Evolutionary conservation across 352 stramenopile species (phyloP), one percentile per base, ranked within the genome.

Genomic region (Pythium brachiatum): DNA sequence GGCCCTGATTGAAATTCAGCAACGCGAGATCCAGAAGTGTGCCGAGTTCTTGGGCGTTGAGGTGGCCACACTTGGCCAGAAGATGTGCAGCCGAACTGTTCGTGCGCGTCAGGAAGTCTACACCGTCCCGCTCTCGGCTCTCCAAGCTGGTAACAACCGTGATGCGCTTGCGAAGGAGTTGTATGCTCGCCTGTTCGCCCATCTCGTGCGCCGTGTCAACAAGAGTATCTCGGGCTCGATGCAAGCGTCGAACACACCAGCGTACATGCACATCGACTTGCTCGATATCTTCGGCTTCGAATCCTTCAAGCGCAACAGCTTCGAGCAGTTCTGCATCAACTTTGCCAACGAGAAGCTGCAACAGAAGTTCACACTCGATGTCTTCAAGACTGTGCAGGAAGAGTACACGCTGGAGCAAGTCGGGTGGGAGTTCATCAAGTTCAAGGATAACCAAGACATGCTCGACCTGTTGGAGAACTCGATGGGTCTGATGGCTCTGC

Each of bases 201-300:
- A 97, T 78, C 80, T 99, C 11, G 96, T 99, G 50, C 75, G 76
- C 11, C 78, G 81, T 13, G 83, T 95, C 12, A 95, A 95, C 68
- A 74, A 89, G 55, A 93, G 83, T 61, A 92, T 94, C 44, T 88
- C 83, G 16, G 81, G 82, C 16, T 76, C 77, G 3, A 59, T 71
- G 12, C 64, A 62, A 25, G 64, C 69, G 7, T 60, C 62, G 18
- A 79, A 76, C 26, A 34, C 55, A 6, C 76, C 77, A 2, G 73
- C 70, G 11, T 85, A 89, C 57, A 61, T 86, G 57, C 89, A 97
- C 69, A 98, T 99, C 63, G 92, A 97, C 62, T 76, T 99, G 62
- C 81, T 98, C 23, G 96, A 99, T 72, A 98, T 99, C 65, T 99
- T 98, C 68, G 95, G 96, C 20, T 99, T 99, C 73, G 96, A 99